phyloP scores from a whole-genome alignment of 2,329 filamentous ascomycete species.

The Calonectria pseudoreteaudii region DNA sequence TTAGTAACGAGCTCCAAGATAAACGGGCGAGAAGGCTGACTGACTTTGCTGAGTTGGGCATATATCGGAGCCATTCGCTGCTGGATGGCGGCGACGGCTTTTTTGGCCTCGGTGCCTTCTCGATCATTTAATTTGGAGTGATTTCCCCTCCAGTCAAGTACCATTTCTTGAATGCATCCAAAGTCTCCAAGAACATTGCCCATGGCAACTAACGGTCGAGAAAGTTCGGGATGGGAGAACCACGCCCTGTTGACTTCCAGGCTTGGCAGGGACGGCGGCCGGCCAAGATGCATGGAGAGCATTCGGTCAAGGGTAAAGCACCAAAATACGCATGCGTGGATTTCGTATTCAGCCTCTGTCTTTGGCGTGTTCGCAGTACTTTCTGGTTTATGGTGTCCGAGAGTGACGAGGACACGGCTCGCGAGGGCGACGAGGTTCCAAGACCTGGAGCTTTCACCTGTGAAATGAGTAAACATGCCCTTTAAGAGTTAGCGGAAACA shows the following conservation, averaged over 20 bases:
- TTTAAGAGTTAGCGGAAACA: not conserved
- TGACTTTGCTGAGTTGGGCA: not conserved
- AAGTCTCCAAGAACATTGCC: slow-evolving; percentile 11
- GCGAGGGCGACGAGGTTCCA: slow-evolving; percentile 14
- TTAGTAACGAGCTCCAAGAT: not conserved
- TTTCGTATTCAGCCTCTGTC: slow-evolving; percentile 5
- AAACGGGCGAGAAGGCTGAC: not conserved
- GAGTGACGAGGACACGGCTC: slow-evolving; percentile 1
- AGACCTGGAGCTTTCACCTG: not conserved
- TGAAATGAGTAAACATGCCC: slow-evolving; percentile 3
- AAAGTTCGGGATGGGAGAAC: slow-evolving; percentile 11
- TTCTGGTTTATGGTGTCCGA: slow-evolving; percentile 12
- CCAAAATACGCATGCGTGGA: slow-evolving; percentile 7
- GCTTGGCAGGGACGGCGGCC: slow-evolving; percentile 3
- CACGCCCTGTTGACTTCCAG: slow-evolving; percentile 11
- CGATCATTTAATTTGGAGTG: not conserved
- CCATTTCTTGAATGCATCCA: slow-evolving; percentile 9
- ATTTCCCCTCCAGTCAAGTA: not conserved
- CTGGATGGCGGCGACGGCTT: not conserved
- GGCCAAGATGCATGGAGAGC: slow-evolving; percentile 9
- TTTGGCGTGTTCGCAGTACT: not conserved
- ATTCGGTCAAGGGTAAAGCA: slow-evolving; percentile 9
- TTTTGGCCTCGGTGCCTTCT: not conserved
- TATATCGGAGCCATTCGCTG: slow-evolving; percentile 2
- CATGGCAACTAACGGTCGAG: not conserved